phyloP scores from a whole-genome alignment of 2,329 filamentous ascomycete genomes.

The Ceratocystis smalleyi region DNA sequence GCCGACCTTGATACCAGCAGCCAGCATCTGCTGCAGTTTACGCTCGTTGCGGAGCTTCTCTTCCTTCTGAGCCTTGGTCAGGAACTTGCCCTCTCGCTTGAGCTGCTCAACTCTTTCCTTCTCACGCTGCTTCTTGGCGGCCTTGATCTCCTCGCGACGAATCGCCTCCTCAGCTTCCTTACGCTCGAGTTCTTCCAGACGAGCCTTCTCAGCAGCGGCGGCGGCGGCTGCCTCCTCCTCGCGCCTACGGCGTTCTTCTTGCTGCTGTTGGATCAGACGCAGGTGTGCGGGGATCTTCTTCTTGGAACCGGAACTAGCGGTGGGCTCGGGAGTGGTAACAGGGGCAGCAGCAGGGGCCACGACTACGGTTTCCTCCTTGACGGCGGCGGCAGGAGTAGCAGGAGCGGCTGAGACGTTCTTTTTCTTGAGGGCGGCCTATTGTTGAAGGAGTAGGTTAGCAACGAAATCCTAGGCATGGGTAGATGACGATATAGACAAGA shows the following conservation, averaged over 20 bases:
- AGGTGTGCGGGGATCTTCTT: slow-evolving; percentile 78
- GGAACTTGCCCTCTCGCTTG: slow-evolving; percentile 74
- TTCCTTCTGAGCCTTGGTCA: slow-evolving; percentile 74
- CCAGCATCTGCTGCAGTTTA: slow-evolving; percentile 74
- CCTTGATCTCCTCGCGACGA: slow-evolving; percentile 56
- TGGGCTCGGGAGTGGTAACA: slow-evolving; percentile 25
- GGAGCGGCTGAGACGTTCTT: slow-evolving; percentile 31
- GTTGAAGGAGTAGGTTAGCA: background rate
- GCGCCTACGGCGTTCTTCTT: slow-evolving; percentile 54
- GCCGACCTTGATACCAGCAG: slow-evolving; percentile 58
- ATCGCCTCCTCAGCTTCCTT: slow-evolving; percentile 51
- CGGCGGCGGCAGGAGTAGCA: slow-evolving; percentile 21
- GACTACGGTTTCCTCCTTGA: slow-evolving; percentile 23
- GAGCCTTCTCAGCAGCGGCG: slow-evolving; percentile 47
- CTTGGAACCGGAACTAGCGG: slow-evolving; percentile 35
- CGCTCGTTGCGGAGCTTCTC: slow-evolving; percentile 64
- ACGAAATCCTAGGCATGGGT: background rate
- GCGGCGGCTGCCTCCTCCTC: slow-evolving; percentile 47
- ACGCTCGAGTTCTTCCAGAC: slow-evolving; percentile 50
- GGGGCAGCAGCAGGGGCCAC: slow-evolving; percentile 42
- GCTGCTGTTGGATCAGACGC: slow-evolving; percentile 61
- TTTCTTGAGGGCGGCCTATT: slow-evolving; percentile 54
- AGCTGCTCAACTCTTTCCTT: slow-evolving; percentile 75
- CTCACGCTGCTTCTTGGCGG: slow-evolving; percentile 69
- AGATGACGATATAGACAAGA: background rate